phyloP scores from a whole-genome alignment of 768 basidiomycete species.

The Stropharia rugosoannulata region DNA sequence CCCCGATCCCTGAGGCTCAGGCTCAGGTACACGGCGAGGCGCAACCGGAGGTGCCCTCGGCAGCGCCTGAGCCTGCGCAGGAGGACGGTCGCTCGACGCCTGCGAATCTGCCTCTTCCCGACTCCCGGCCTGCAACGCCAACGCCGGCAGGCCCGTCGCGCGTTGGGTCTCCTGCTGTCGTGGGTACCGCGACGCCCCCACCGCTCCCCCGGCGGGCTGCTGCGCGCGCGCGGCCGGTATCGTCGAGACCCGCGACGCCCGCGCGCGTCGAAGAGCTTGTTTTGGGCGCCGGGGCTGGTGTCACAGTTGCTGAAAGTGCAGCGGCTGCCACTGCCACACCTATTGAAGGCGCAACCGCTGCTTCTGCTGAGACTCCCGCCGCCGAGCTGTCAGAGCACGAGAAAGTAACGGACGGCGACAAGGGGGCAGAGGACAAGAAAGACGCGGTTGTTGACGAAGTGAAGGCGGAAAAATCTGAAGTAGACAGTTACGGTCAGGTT shows the following conservation, averaged over 20 bases:
- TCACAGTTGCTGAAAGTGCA: too few relatives aligned
- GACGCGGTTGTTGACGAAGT: background rate
- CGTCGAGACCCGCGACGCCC: constrained; percentile 29
- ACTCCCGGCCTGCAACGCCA: constrained; percentile 43
- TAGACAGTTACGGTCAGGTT: background rate
- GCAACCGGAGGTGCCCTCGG: background rate
- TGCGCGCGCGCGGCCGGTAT: constrained; percentile 41
- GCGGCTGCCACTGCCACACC: too few relatives aligned
- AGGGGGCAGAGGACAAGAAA: background rate
- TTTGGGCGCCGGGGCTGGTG: too few relatives aligned
- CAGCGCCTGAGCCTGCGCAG: constrained; percentile 1
- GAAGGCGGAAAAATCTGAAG: background rate
- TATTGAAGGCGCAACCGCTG: too few relatives aligned
- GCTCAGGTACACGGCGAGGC: background rate
- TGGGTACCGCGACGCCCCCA: constrained; percentile 38
- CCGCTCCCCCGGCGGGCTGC: constrained; percentile 69
- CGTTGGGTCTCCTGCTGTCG: constrained; percentile 32
- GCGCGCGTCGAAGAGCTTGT: constrained; percentile 3
- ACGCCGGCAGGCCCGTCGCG: constrained; percentile 34
- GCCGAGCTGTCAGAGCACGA: background rate
- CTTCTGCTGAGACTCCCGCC: constrained; percentile 2
- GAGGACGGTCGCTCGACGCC: constrained; percentile 22
- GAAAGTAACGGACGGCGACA: background rate
- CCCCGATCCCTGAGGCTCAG: background rate
- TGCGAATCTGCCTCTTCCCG: constrained; percentile 38